These are phyloP conservation scores for Beta vulgaris DNA, from an alignment of 148 eudicot species.

Conservation along the genomic window DNA sequence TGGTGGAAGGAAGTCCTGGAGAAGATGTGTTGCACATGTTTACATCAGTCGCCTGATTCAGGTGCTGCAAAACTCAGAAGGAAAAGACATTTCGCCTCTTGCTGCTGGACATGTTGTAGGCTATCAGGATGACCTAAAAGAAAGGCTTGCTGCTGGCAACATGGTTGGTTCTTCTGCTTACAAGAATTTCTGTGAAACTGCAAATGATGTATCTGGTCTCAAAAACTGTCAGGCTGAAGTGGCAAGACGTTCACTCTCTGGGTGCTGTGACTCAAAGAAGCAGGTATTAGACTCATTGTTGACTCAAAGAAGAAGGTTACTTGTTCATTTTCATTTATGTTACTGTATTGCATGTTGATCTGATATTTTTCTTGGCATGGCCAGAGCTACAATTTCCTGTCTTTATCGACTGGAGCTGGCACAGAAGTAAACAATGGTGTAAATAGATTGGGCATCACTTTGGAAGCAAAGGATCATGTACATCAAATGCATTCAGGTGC, in stretches of 20 bases:
- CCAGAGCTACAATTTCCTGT: constrained; percentile 55
- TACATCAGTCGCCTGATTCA: constrained; percentile 61
- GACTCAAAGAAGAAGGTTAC: constrained; percentile 44
- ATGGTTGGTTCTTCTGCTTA: constrained; percentile 23
- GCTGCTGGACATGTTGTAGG: constrained; percentile 16
- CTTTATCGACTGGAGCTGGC: constrained; percentile 40
- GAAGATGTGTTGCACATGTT: constrained; percentile 63
- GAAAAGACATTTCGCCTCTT: constrained; percentile 26
- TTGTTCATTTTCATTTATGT: background rate
- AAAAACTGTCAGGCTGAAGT: constrained; percentile 36
- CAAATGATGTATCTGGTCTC: constrained; percentile 30
- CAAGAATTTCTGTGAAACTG: constrained; percentile 31
- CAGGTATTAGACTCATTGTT: no score
- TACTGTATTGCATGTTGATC: constrained; percentile 10
- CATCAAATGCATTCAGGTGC: constrained; percentile 32
- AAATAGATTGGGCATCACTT: constrained; percentile 19
- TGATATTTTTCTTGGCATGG: constrained; percentile 10
- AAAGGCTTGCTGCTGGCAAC: constrained; percentile 18
- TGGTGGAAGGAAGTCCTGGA: constrained; percentile 42
- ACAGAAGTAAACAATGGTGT: constrained; percentile 24
- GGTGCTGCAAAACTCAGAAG: constrained; percentile 44
- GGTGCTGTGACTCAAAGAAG: constrained; percentile 26
- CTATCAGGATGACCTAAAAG: constrained; percentile 21
- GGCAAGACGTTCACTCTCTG: constrained; percentile 30
- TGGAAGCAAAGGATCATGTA: constrained; percentile 29